A percentile compares a stretch with the other conserved stretches of the same genome.
Conservation (phyloP, 768 basidiomycete species). For the Pleurotus tuber-regium region DNA sequence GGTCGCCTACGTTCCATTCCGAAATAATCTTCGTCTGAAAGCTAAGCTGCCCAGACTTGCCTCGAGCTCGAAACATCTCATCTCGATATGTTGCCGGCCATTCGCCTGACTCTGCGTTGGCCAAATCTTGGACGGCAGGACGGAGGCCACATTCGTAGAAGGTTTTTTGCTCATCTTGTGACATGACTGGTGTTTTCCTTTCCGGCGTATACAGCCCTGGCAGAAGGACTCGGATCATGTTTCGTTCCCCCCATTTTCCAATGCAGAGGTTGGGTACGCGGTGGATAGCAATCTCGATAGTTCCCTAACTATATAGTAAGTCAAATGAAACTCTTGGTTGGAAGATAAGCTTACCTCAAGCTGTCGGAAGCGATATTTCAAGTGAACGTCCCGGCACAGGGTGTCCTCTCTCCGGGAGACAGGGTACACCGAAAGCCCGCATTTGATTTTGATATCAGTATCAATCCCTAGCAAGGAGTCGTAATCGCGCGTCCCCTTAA, state of each 20-base stretch:
- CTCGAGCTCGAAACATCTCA: constrained; percentile 11
- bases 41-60: neutral
- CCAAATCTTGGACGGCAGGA: constrained; percentile 5
- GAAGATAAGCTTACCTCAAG: constrained; percentile 5
- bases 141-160: constrained; percentile 15
- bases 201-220: neutral
- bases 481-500: constrained; percentile 15
- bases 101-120: constrained; percentile 1
- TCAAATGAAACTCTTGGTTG: neutral
- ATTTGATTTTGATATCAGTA: constrained; percentile 10
- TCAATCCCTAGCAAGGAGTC: constrained; percentile 22
- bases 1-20: neutral
- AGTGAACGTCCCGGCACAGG: constrained; percentile 17
- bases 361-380: constrained; percentile 12
- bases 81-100: constrained; percentile 11
- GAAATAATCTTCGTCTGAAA: constrained; percentile 3
- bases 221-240: neutral
- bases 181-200: neutral
- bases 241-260: constrained; percentile 5
- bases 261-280: constrained; percentile 4
- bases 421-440: constrained; percentile 13
- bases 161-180: neutral
- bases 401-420: constrained; percentile 16
- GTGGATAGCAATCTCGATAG: neutral
- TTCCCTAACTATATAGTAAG: neutral